Conservation (phyloP, 78 protist species). For the Dictyostelium discoideum region dicty_2.7 NC_007088.5:7543501-7544000, state of each 20-base stretch:
- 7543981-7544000: slow-evolving; percentile 66
- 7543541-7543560: slow-evolving; percentile 77
- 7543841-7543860: slow-evolving; percentile 64
- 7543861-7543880: slow-evolving; percentile 85
- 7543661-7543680: slow-evolving; percentile 76
- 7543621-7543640: slow-evolving; percentile 92
- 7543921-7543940: slow-evolving; percentile 92
- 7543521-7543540: slow-evolving; percentile 85
- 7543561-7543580: slow-evolving; percentile 95
- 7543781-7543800: slow-evolving; percentile 19
- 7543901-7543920: slow-evolving; percentile 25
- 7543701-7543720: neutral
- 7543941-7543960: slow-evolving; percentile 84
- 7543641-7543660: slow-evolving; percentile 78
- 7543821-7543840: slow-evolving; percentile 59
- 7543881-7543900: slow-evolving; percentile 80
- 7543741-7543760: slow-evolving; percentile 43
- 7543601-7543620: slow-evolving; percentile 71
- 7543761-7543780: slow-evolving; percentile 26
- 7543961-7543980: slow-evolving; percentile 19
- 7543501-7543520: slow-evolving; percentile 90
- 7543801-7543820: slow-evolving; percentile 56
- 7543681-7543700: slow-evolving; percentile 74
- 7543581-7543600: slow-evolving; percentile 88
- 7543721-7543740: neutral